phyloP scores from a whole-genome alignment of 2,329 filamentous ascomycete genomes.

The Orbilia quercus region DNA sequence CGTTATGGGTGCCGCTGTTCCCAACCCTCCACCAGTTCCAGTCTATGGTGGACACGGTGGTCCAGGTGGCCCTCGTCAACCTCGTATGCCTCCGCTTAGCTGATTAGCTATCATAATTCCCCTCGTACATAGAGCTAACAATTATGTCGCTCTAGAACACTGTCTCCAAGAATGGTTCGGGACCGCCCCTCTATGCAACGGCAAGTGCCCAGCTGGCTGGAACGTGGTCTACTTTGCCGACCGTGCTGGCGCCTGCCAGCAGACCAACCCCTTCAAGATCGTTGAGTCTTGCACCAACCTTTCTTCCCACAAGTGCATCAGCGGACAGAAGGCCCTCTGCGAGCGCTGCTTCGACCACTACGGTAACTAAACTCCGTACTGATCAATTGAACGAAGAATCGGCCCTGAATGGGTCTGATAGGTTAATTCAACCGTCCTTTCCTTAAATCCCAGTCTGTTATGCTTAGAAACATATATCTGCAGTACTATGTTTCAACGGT shows the following conservation, averaged over 20 bases:
- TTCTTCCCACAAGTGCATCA: constrained; percentile 52
- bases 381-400: neutral
- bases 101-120: neutral
- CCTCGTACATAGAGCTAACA: constrained; percentile 1
- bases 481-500: constrained; percentile 17
- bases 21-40: constrained; percentile 34
- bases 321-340: constrained; percentile 51
- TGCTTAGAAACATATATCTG: constrained; percentile 13
- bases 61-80: constrained; percentile 14
- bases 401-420: too few relatives aligned
- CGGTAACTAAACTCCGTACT: constrained; percentile 27
- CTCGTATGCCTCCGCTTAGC: constrained; percentile 32
- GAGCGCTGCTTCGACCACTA: constrained; percentile 43
- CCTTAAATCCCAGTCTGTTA: neutral
- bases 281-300: constrained; percentile 53
- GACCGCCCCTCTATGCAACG: constrained; percentile 52
- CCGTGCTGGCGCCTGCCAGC: constrained; percentile 47
- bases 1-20: constrained; percentile 46
- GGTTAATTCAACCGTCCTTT: neutral
- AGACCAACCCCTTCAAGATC: constrained; percentile 52
- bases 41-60: constrained; percentile 12
- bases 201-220: constrained; percentile 52
- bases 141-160: constrained; percentile 29
- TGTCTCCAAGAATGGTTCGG: constrained; percentile 56
- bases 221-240: constrained; percentile 47